Evolutionary conservation across 2,329 filamentous ascomycete genomes (phyloP), one percentile per base, ranked within the genome.

Genomic region (Cercospora sojina): DNA sequence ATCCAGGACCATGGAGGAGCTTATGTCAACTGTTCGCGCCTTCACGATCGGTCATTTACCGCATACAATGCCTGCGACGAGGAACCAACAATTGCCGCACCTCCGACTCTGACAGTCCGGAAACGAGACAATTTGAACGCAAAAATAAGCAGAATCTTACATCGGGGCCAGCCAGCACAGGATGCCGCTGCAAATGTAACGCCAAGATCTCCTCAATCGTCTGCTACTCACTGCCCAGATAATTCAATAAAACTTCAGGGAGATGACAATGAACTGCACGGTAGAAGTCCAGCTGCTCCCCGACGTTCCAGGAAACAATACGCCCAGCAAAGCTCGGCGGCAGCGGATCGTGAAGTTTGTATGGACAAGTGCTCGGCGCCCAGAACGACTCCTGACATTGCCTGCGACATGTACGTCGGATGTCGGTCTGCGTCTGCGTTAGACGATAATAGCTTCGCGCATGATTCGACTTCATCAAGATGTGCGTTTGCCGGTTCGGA

Each of bases 41-140:
- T 29, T 43, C 35, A 51, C 41, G 27, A 23, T 12, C 41, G 67
- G 27, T 32, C 41, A 23, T 62, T 59, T 20, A 35, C 63, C 47
- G 58, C 64, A 23, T 58, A 67, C 27, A 61, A 51, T 47, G 58
- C 56, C 32, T 32, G 27, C n/a, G 27, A 69, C 43, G 49, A 47
- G 32, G 51, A 61, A 43, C 53, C 57, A 23, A 25, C 43, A 20
- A 35, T n/a, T 49, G 9, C 53, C 18, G 64, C 68, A 41, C 66
- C 62, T 59, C 61, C 62, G 25, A 61, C 47, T n/a, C 56, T 71
- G 53, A 23, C 43, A 23, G 59, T 71, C 10, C 69, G 65, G 18
- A 69, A 71, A 59, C 63, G 67, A 41, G 43, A 64, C 18, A 62
- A 64, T 43, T 18, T 29, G 25, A 32, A 56, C 16, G 25, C 59